Base-by-base conservation (phyloP, 345 rosid genomes). In the Orychophragmus violaceus region DNA sequence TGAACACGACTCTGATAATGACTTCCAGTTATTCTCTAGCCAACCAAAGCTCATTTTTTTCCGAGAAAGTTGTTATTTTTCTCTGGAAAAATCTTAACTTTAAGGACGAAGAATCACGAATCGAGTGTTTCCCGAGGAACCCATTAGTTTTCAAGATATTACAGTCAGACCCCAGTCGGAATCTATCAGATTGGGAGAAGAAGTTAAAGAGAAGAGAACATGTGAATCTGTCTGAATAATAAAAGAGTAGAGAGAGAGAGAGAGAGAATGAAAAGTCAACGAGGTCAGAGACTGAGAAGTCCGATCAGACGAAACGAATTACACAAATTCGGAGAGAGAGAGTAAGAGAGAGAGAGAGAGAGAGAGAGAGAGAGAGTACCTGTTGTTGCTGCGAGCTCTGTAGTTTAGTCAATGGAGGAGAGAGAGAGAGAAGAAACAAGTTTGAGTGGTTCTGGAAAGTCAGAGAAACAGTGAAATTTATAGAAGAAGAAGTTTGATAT, bases 251-350 rank as follows among this genome's bases (percentile, higher is more conserved):
- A 28, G 13, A 29, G 33, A 8, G 10, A 8, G 25, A 46, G 50
- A 44, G 23, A 18, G 25, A n/a, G 42, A 1, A 44, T 0, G 18
- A 73, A 52, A 74, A 74, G 77, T 74, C 69, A 74, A 74, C 77
- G 62, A 51, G 54, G 12, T 46, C 24, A 22, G 59, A 30, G 55
- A 12, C 25, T 22, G 60, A 32, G 63, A 33, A 61, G 67, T 32
- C 58, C 18, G 24, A 18, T 19, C 36, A 23, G 50, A 56, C 46
- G 24, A 63, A 64, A n/a, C n/a, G n/a, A n/a, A n/a, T n/a, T n/a
- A n/a, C 48, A 41, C 21, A 41, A 41, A 41, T 21, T 41, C 48
- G 3, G 48, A 41, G 14, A 41, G 45, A 39, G 14, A 8, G 4
- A 28, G 5, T 28, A 8, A 28, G 7, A 8, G 32, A 28, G 7